These are phyloP conservation scores for Melanogaster broomeanus DNA, from an alignment of 768 basidiomycete genomes.

Conservation along the genomic window DNA sequence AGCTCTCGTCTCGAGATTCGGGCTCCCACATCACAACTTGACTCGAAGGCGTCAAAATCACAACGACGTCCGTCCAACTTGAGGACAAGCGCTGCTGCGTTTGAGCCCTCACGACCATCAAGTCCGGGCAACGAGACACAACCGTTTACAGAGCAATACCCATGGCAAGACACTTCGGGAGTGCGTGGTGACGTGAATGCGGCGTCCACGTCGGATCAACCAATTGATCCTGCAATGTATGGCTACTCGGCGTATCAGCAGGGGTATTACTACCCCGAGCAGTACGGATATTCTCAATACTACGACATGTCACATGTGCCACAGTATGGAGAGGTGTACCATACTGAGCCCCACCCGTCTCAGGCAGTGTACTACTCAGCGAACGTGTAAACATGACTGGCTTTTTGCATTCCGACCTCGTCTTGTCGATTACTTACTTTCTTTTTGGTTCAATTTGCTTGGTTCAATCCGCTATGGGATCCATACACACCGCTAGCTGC, in stretches of 20 bases:
- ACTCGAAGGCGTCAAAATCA: slow-evolving; percentile 22
- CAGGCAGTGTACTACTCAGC: slow-evolving; percentile 63
- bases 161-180: slow-evolving; percentile 8
- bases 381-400: slow-evolving; percentile 7
- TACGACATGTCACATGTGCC: slow-evolving; percentile 66
- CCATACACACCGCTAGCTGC: slow-evolving; percentile 21
- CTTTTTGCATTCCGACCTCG: slow-evolving; percentile 15
- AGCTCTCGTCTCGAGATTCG: slow-evolving; percentile 75
- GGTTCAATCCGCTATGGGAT: slow-evolving; percentile 20
- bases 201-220: slow-evolving; percentile 20
- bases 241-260: slow-evolving; percentile 57
- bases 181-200: slow-evolving; percentile 15
- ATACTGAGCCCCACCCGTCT: slow-evolving; percentile 49
- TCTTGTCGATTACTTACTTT: slow-evolving; percentile 5
- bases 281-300: slow-evolving; percentile 66
- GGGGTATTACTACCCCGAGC: slow-evolving; percentile 71
- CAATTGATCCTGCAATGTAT: slow-evolving; percentile 44
- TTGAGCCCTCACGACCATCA: slow-evolving; percentile 44
- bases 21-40: slow-evolving; percentile 44
- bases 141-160: slow-evolving; percentile 14
- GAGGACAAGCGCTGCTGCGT: slow-evolving; percentile 52
- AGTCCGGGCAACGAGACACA: slow-evolving; percentile 24
- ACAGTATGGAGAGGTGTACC: slow-evolving; percentile 71
- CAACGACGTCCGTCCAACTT: slow-evolving; percentile 40
- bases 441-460: slow-evolving; percentile 11